Evolutionary conservation across 2,329 filamentous ascomycete species (phyloP).

Genomic region (Mariannaea sp.): DNA sequence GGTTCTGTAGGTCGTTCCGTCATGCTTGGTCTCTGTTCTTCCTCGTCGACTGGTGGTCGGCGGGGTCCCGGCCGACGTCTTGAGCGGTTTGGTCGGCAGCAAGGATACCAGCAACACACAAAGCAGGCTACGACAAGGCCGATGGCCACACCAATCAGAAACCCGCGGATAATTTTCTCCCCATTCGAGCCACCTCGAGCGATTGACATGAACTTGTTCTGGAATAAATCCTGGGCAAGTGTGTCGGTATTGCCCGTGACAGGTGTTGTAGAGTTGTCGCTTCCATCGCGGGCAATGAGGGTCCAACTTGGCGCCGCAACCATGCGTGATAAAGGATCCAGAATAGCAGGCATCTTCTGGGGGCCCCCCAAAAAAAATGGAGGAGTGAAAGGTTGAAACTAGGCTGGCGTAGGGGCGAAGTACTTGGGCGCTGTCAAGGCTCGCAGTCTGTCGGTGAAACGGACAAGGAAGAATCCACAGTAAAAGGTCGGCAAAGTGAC

Average conservation of each 20-base stretch:
- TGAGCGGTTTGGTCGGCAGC: slow-evolving; percentile 30
- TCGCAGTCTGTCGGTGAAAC: not conserved
- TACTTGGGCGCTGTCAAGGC: not conserved
- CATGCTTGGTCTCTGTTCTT: slow-evolving; percentile 20
- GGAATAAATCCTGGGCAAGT: slow-evolving; percentile 36
- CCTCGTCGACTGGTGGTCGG: slow-evolving; percentile 28
- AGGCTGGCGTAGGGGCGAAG: not conserved
- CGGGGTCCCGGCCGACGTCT: slow-evolving; percentile 26
- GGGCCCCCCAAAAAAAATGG: not conserved
- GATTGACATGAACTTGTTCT: slow-evolving; percentile 37
- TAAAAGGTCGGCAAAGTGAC: slow-evolving; percentile 2
- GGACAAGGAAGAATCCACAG: not conserved
- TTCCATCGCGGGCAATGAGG: slow-evolving; percentile 23
- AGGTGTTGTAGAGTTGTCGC: slow-evolving; percentile 22
- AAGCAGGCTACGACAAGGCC: slow-evolving; percentile 41
- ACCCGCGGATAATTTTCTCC: slow-evolving; percentile 42
- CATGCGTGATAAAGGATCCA: slow-evolving; percentile 11
- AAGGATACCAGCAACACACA: slow-evolving; percentile 44
- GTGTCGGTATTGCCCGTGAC: slow-evolving; percentile 18
- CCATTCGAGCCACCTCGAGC: slow-evolving; percentile 39
- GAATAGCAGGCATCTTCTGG: slow-evolving; percentile 2
- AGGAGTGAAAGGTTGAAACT: too few relatives aligned
- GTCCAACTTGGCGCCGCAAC: slow-evolving; percentile 16
- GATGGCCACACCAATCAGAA: slow-evolving; percentile 42
- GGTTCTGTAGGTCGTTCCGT: slow-evolving; percentile 2